Base-by-base conservation (phyloP, 352 stramenopile genomes). In the Globisporangium heterothallicum region DNA sequence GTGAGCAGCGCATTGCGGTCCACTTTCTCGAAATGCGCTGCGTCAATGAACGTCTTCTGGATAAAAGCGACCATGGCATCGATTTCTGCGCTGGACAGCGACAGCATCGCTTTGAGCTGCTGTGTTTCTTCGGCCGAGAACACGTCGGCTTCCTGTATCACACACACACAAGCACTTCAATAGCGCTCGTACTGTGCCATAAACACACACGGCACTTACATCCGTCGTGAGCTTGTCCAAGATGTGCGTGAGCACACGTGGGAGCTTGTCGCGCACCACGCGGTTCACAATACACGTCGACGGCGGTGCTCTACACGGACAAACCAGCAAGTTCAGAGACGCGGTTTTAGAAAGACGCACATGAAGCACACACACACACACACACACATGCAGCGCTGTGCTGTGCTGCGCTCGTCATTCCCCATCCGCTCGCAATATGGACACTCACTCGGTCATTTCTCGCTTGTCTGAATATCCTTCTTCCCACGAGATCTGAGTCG, bases 161-260 rank as follows among this genome's bases (percentile, higher is more conserved):
- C 10, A 16, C 4, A 21, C n/a, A 51, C 4, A 7, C 25, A 40
- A 14, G 8, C 26, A 18, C 0, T 5, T 6, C 10, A 25, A 13
- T 7, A 2, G 24, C 3, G 18, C 8, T 13, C 9, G 24, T 7
- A 21, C 13, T 7, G 19, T 10, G n/a, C 5, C 13, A 10, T 14
- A 14, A 8, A 24, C 13, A 35, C 5, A 25, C 30, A 16, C 32
- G 4, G 32, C 8, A 34, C 56, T 22, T 59, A 84, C 76, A 52
- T 66, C 58, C 8, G 45, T 25, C 19, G 62, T 57, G 50, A 81
- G 73, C 47, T 77, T 78, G 41, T 80, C 72, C 34, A 88, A 56
- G 44, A 88, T 68, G 49, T 80, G 71, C 29, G 61, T 41, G 22
- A 88, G 56, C 46, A 88, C 57, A 30, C 78, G 74, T 21, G 54